A percentile compares a stretch with the other conserved stretches of the same genome.
phyloP scores from a whole-genome alignment of 768 basidiomycete genomes.

The Xerocomellus chrysenteron region DNA sequence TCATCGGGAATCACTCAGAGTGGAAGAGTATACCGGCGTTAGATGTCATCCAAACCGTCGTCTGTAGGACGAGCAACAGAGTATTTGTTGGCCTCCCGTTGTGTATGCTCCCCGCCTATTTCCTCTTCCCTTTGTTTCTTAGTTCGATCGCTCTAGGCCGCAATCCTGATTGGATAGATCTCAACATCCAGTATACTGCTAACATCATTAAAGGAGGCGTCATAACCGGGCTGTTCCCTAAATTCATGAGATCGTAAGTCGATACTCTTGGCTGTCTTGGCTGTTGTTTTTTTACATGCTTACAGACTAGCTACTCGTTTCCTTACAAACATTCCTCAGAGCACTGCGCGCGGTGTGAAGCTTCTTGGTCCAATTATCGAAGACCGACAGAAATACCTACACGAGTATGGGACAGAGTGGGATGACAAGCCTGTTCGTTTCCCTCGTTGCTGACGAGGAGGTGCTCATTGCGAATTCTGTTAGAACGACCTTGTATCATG shows the following conservation, averaged over 20 bases:
- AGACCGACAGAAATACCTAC: slow-evolving; percentile 23
- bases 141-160: slow-evolving; percentile 34
- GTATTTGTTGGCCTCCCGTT: slow-evolving; percentile 48
- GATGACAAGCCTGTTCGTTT: slow-evolving; percentile 26
- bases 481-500: too few relatives aligned
- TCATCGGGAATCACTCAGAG: slow-evolving; percentile 23
- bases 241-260: not conserved
- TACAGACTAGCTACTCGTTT: not conserved
- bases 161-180: slow-evolving; percentile 34
- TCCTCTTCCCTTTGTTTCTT: not conserved
- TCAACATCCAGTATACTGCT: slow-evolving; percentile 32
- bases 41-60: slow-evolving; percentile 30
- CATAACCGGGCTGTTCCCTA: slow-evolving; percentile 33
- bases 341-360: not conserved
- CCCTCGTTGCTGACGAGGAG: too few relatives aligned
- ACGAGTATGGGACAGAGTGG: slow-evolving; percentile 27
- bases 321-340: not conserved
- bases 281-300: not conserved
- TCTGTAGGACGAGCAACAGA: slow-evolving; percentile 44
- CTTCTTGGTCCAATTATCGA: slow-evolving; percentile 31
- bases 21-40: slow-evolving; percentile 37
- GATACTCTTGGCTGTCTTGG: not conserved
- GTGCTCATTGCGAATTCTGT: too few relatives aligned
- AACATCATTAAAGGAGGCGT: slow-evolving; percentile 22
- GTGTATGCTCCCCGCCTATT: slow-evolving; percentile 28